Evolutionary conservation across 441 rosid species (phyloP).

Genomic region (Populus tomentosa): DNA sequence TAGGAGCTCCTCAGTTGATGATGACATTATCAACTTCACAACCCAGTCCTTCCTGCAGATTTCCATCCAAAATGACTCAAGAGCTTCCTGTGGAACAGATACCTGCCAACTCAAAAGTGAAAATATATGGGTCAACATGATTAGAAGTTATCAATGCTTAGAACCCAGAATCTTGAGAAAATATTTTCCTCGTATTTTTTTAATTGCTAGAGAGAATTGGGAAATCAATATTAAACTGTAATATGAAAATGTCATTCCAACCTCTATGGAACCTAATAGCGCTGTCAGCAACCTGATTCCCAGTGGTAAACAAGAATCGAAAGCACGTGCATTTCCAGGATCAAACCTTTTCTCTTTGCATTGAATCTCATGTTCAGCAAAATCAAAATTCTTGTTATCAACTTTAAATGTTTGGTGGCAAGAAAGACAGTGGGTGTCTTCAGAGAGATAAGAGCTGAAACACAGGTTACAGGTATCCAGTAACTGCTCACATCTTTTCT

Average conservation of each 20-base stretch:
- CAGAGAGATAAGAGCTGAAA: conserved; percentile 45
- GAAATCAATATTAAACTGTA: conserved; percentile 2
- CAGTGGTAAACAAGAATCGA: conserved; percentile 56
- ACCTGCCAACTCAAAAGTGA: conserved; percentile 44
- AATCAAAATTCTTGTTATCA: conserved; percentile 23
- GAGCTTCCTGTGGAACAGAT: conserved; percentile 75
- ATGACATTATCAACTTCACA: conserved; percentile 46
- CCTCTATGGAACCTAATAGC: conserved; percentile 63
- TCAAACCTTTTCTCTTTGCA: conserved; percentile 38
- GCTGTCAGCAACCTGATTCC: conserved; percentile 74
- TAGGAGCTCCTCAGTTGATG: conserved; percentile 62
- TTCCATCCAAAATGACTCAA: conserved; percentile 73
- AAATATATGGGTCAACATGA: neutral
- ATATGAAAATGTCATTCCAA: conserved; percentile 16
- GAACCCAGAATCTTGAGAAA: neutral
- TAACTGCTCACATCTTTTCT: conserved; percentile 51
- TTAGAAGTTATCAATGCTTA: neutral
- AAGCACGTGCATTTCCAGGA: conserved; percentile 14
- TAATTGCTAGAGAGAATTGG: neutral
- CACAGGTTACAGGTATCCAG: conserved; percentile 69
- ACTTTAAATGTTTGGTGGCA: conserved; percentile 57
- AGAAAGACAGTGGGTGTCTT: conserved; percentile 50
- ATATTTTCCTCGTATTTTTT: neutral
- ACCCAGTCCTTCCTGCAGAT: conserved; percentile 55
- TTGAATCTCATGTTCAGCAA: conserved; percentile 34